Evolutionary conservation across 129 eudicot genomes (phyloP).

Genomic region (Artemisia annua): DNA sequence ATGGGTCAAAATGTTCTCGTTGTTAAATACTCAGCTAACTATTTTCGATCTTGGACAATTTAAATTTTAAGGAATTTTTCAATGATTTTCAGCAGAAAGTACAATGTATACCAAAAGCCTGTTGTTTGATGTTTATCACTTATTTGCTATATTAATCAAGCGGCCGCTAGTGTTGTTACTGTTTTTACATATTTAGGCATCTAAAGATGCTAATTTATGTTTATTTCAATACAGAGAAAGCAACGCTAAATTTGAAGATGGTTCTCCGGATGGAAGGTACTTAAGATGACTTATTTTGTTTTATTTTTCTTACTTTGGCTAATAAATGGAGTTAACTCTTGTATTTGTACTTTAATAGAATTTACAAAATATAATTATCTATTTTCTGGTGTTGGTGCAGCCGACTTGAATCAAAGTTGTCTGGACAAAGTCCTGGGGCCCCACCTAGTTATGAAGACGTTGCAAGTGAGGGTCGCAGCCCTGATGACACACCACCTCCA

Average conservation of each 20-base stretch:
- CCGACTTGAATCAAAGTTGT: slow-evolving; percentile 52
- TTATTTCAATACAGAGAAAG: slow-evolving; percentile 55
- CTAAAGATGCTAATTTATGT: slow-evolving; percentile 11
- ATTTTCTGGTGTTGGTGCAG: slow-evolving; percentile 32
- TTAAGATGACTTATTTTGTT: not conserved
- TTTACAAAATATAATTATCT: not conserved
- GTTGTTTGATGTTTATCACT: not conserved
- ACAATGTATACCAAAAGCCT: not conserved
- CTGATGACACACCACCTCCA: slow-evolving; percentile 38
- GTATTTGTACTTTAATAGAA: not conserved
- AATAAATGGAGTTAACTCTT: not conserved
- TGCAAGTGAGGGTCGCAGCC: slow-evolving; percentile 57
- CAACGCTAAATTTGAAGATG: slow-evolving; percentile 69
- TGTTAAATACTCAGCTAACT: not conserved
- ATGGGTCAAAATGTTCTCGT: not conserved
- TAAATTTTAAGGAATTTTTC: not conserved
- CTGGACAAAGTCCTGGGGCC: slow-evolving; percentile 63
- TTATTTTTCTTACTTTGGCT: not conserved
- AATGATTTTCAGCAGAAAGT: not conserved
- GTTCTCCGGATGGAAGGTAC: slow-evolving; percentile 85
- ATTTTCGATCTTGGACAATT: not conserved
- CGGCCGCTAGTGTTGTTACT: not conserved
- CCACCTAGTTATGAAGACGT: slow-evolving; percentile 92
- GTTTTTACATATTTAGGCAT: not conserved
- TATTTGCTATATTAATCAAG: slow-evolving; percentile 4